Conservation (phyloP, 106 monocot species). For the Xerophyta viscosa region DNA sequence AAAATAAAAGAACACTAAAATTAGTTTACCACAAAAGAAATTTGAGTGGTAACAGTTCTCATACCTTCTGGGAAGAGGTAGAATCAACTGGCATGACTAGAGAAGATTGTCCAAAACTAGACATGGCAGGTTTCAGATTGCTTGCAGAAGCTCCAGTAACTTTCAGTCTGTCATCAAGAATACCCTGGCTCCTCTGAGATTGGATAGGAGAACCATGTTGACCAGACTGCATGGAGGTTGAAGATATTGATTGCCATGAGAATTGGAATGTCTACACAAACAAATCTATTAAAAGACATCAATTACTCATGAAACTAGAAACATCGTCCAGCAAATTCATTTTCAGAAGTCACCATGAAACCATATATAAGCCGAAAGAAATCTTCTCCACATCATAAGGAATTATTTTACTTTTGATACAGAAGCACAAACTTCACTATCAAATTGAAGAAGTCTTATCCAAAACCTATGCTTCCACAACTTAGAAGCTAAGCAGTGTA, state of each 20-base stretch:
- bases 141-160: slow-evolving; percentile 16
- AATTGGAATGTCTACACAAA: slow-evolving; percentile 38
- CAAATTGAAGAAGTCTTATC: too few relatives aligned
- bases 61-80: slow-evolving; percentile 54
- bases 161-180: slow-evolving; percentile 64
- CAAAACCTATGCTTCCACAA: too few relatives aligned
- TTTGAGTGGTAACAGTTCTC: background rate
- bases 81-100: slow-evolving; percentile 41
- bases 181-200: slow-evolving; percentile 54
- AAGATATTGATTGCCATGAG: slow-evolving; percentile 48
- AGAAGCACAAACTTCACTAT: too few relatives aligned
- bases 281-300: too few relatives aligned
- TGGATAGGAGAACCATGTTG: slow-evolving; percentile 42
- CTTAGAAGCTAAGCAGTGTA: too few relatives aligned
- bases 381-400: too few relatives aligned
- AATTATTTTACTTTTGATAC: too few relatives aligned
- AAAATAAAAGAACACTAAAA: background rate
- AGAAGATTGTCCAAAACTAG: slow-evolving; percentile 27
- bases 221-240: slow-evolving; percentile 29
- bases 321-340: too few relatives aligned
- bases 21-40: background rate
- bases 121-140: slow-evolving; percentile 22
- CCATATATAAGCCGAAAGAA: too few relatives aligned
- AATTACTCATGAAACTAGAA: too few relatives aligned
- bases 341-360: too few relatives aligned